Evolutionary conservation across 2,329 filamentous ascomycete species (phyloP).

Genomic region (Monilinia fructigena): DNA sequence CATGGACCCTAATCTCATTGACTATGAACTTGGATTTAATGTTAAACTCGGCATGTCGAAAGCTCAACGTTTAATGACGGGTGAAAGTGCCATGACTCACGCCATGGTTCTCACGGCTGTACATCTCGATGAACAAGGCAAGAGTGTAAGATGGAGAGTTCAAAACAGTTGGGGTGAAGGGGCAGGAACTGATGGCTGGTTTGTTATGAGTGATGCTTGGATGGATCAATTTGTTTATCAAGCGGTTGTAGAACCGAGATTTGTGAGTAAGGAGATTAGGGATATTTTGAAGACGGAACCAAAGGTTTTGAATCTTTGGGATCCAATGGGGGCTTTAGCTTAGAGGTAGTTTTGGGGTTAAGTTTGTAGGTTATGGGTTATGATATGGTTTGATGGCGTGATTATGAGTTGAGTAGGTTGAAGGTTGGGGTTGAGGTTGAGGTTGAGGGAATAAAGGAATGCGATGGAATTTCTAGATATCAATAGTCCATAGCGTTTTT

Average conservation of each 20-base stretch:
- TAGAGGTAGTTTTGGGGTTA: slow-evolving; percentile 36
- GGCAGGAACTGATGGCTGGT: slow-evolving; percentile 76
- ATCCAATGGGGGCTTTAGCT: slow-evolving; percentile 75
- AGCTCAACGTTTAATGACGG: slow-evolving; percentile 68
- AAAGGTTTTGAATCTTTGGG: slow-evolving; percentile 72
- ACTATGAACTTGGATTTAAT: slow-evolving; percentile 84
- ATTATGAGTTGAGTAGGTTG: neutral
- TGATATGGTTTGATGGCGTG: neutral
- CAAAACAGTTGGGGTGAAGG: slow-evolving; percentile 80
- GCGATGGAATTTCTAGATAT: too few relatives aligned
- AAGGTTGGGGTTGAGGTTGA: neutral
- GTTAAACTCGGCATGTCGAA: slow-evolving; percentile 72
- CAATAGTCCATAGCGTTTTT: too few relatives aligned
- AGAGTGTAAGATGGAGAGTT: slow-evolving; percentile 75
- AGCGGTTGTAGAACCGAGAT: slow-evolving; percentile 74
- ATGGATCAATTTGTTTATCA: slow-evolving; percentile 83
- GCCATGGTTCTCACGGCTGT: slow-evolving; percentile 90
- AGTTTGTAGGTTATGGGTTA: neutral
- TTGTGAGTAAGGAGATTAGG: slow-evolving; percentile 62
- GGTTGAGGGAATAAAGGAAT: too few relatives aligned
- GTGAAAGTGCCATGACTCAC: slow-evolving; percentile 84
- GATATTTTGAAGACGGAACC: slow-evolving; percentile 71
- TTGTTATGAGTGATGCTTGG: slow-evolving; percentile 83
- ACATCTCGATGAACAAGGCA: slow-evolving; percentile 66
- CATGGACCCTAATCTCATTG: slow-evolving; percentile 75